Base-by-base conservation (phyloP, 306 rosid species). In the Medicago lupulina region DNA sequence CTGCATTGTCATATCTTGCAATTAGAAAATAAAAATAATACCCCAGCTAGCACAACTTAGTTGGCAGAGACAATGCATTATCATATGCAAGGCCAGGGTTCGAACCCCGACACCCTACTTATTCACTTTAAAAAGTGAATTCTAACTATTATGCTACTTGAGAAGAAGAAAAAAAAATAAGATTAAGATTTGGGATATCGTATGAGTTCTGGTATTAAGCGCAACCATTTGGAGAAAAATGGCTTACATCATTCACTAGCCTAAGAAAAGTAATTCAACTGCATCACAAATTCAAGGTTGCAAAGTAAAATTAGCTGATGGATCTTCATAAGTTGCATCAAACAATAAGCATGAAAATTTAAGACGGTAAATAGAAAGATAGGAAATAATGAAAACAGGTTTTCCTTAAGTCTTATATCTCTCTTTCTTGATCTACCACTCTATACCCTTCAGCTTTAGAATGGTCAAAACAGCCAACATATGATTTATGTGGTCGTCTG, bases 291-390 rank as follows among this genome's bases (percentile, higher is more conserved):
- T 60, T 67, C 66, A 38, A 75, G 54, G 67, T 69, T 50, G 60
- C 73, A 70, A 39, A 68, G 41, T 68, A 68, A 19, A 67, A 49
- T 15, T 11, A 68, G 13, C n/a, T 51, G 25, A 43, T 53, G 53
- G 7, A 51, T 46, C 54, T 73, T 57, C 36, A 54, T 57, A 55
- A 73, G 53, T 43, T 65, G 70, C 50, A 74, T 50, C 71, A 23
- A 57, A 19, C 40, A 67, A 60, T 71, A 67, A 14, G 40, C 44
- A 11, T 8, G 14, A 67, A 44, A 46, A 41, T 19, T 12, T 25
- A 18, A 46, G 63, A 81, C 70, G 12, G 38, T 17, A 4, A 1
- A 46, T 8, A 19, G 8, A 65, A 65, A 9, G 60, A 41, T 46
- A 50, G 68, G 62, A 40, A 57, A 50, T 72, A 41, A 31, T 6